Percentiles rank a stretch among this genome's conserved stretches.
Conservation (phyloP, 2,329 filamentous ascomycete genomes). For the Whalleya microplaca region DNA sequence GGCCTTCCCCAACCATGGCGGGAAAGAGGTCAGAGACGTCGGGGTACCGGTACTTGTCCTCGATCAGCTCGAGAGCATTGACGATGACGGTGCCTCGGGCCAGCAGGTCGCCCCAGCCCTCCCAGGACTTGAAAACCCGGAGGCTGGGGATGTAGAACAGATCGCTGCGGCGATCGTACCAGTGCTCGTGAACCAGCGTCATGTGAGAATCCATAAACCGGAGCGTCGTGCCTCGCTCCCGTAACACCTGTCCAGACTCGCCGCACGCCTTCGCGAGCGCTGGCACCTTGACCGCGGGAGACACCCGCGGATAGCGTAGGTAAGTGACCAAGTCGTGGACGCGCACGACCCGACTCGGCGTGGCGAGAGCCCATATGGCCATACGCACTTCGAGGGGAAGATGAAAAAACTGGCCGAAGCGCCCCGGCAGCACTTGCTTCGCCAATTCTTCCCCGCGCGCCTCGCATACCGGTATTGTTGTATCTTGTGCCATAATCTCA, state of each 20-base stretch:
- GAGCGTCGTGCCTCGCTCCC: background rate
- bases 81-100: slow-evolving; percentile 6
- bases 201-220: background rate
- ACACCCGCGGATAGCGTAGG: background rate
- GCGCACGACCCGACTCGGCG: background rate
- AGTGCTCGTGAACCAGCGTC: background rate
- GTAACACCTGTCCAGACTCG: background rate
- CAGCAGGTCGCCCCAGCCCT: background rate
- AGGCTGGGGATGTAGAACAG: slow-evolving; percentile 12
- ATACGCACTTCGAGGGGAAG: slow-evolving; percentile 3
- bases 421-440: no score
- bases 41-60: slow-evolving; percentile 7
- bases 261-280: background rate
- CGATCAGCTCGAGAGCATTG: slow-evolving; percentile 13
- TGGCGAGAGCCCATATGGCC: background rate
- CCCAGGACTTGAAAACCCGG: slow-evolving; percentile 2
- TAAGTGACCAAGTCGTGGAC: background rate
- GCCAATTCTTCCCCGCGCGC: no score
- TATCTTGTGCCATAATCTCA: no score
- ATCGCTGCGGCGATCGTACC: slow-evolving; percentile 2
- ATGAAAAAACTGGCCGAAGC: background rate
- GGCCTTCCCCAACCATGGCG: background rate
- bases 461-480: no score
- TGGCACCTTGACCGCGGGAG: background rate
- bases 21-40: slow-evolving; percentile 6